A percentile compares a stretch with the other conserved stretches of the same genome.
Conservation (phyloP, 164 flowering plant species). For the Magnolia officinalis region DNA sequence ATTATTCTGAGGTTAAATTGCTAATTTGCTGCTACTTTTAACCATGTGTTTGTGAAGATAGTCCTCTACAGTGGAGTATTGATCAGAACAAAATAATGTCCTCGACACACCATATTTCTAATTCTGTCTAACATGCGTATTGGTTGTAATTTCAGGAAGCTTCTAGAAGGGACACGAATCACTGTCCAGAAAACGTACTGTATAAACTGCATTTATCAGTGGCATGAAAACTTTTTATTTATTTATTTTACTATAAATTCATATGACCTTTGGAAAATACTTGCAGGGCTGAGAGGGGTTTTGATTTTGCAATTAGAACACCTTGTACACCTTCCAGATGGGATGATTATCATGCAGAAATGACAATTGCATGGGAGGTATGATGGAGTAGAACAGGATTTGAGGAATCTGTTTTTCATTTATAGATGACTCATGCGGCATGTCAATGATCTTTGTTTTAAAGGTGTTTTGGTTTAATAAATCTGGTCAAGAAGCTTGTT, state of each 20-base stretch:
- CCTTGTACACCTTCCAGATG: slow-evolving; percentile 94
- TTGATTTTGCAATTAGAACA: slow-evolving; percentile 85
- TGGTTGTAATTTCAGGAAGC: slow-evolving; percentile 54
- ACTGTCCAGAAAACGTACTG: slow-evolving; percentile 67
- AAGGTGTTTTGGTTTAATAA: too few relatives aligned
- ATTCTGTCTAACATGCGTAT: slow-evolving; percentile 3
- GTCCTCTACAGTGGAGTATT: background rate
- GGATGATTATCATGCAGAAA: slow-evolving; percentile 88
- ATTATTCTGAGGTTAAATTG: slow-evolving; percentile 4
- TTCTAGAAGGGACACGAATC: slow-evolving; percentile 90
- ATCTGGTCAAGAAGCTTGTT: background rate
- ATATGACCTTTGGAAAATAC: slow-evolving; percentile 3
- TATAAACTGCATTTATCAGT: slow-evolving; percentile 2
- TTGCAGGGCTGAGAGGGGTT: slow-evolving; percentile 59
- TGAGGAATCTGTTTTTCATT: background rate
- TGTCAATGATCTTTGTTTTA: background rate
- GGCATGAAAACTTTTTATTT: background rate
- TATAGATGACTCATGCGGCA: background rate
- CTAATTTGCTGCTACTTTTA: background rate
- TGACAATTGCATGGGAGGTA: slow-evolving; percentile 95
- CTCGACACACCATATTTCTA: background rate
- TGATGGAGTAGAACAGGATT: slow-evolving; percentile 18
- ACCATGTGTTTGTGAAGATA: background rate
- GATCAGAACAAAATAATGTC: background rate
- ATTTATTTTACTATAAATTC: background rate